phyloP scores from a whole-genome alignment of 75 land plant genomes.

The Pinus albicaulis region DNA sequence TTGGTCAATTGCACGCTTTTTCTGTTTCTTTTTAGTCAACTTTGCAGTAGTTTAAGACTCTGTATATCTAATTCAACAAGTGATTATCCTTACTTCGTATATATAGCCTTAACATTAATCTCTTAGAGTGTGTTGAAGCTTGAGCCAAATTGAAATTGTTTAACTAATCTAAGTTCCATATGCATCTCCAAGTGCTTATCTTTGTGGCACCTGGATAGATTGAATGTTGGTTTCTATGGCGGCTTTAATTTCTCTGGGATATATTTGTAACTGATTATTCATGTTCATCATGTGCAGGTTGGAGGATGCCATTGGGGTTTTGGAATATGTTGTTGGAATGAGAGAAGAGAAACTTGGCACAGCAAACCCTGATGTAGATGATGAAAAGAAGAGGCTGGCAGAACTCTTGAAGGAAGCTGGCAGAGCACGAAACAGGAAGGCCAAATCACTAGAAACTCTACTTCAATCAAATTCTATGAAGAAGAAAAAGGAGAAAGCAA shows the following conservation, averaged over 20 bases:
- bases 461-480: conserved; percentile 35
- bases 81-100: neutral
- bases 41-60: neutral
- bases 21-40: neutral
- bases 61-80: neutral
- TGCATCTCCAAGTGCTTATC: too few relatives aligned
- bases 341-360: conserved; percentile 82
- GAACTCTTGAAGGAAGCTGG: conserved; percentile 75
- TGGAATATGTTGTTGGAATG: conserved; percentile 55
- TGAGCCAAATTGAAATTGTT: too few relatives aligned
- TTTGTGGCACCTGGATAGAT: too few relatives aligned
- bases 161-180: too few relatives aligned
- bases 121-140: too few relatives aligned
- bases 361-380: conserved; percentile 70
- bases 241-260: neutral
- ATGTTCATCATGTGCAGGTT: conserved; percentile 37
- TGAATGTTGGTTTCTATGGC: neutral
- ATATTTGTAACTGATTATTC: neutral
- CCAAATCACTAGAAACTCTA: conserved; percentile 63
- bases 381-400: conserved; percentile 60
- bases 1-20: neutral
- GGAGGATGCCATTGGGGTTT: conserved; percentile 68
- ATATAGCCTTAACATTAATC: neutral
- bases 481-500: conserved; percentile 42
- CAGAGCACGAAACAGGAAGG: conserved; percentile 50